phyloP scores from a whole-genome alignment of 169 alveolate genomes.

The Plasmodium coatneyi region DNA sequence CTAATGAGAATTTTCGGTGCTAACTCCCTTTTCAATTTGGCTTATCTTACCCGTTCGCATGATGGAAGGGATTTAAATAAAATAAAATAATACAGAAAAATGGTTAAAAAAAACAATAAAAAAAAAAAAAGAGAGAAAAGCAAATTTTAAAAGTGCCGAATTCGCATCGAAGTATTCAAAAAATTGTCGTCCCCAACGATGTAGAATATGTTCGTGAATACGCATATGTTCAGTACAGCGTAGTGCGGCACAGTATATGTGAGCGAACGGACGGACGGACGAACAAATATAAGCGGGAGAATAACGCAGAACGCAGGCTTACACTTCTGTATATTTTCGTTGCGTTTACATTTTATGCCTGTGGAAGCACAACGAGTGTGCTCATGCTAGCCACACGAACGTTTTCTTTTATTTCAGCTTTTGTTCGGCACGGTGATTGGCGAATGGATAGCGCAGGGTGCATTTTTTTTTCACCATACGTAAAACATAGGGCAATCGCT shows the following conservation, averaged over 20 bases:
- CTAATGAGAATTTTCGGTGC: not conserved
- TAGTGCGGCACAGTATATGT: not conserved
- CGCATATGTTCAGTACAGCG: not conserved
- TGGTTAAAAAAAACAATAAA: not conserved
- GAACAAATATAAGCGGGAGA: not conserved
- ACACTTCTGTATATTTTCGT: not conserved
- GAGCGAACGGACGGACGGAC: not conserved
- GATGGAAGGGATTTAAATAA: not conserved
- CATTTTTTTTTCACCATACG: not conserved
- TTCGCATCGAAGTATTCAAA: not conserved
- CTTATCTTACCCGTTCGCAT: not conserved
- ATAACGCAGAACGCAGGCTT: not conserved
- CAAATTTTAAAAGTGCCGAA: not conserved
- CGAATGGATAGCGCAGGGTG: not conserved
- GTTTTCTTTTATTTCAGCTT: not conserved
- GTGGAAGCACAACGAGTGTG: not conserved
- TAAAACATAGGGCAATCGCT: not conserved
- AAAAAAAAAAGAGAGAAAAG: not conserved
- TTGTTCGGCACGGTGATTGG: not conserved
- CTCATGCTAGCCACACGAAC: not conserved
- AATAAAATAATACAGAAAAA: not conserved
- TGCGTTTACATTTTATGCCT: not conserved
- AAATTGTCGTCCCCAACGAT: not conserved
- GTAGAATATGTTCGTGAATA: not conserved
- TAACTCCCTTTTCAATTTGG: not conserved